These are phyloP conservation scores for Paratrimastix pyriformis DNA, from an alignment of 78 protist genomes.

Conservation along the genomic window DNA sequence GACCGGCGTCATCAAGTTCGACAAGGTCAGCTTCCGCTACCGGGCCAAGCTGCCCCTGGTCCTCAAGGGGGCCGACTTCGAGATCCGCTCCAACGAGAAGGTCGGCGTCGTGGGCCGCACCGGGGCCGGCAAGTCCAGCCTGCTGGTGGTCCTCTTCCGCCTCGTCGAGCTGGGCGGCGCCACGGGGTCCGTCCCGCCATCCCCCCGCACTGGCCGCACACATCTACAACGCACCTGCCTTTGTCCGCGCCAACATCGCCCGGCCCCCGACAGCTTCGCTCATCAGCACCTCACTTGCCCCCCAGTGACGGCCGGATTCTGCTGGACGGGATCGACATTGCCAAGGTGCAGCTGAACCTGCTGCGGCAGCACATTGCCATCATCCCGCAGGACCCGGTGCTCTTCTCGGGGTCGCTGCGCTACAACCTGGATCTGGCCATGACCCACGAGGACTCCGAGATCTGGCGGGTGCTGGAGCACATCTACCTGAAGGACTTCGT, in stretches of 20 bases:
- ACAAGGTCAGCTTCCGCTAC: conserved; percentile 34
- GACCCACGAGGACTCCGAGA: not conserved
- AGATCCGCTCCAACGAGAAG: conserved; percentile 49
- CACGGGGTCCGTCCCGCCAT: not conserved
- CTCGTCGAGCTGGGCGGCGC: conserved; percentile 38
- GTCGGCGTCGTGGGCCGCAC: conserved; percentile 88
- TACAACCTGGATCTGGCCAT: conserved; percentile 38
- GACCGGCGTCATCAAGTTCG: conserved; percentile 5
- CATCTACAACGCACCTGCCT: too few species aligned
- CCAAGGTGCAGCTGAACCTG: conserved; percentile 4
- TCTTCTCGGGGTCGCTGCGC: conserved; percentile 53
- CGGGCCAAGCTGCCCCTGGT: conserved; percentile 37
- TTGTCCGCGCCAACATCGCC: too few species aligned
- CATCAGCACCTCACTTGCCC: not conserved
- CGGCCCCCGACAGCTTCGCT: too few species aligned
- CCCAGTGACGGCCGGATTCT: conserved; percentile 35
- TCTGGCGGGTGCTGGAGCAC: conserved; percentile 45
- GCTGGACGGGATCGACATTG: conserved; percentile 43
- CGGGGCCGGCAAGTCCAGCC: conserved; percentile 74
- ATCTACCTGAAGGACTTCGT: conserved; percentile 8
- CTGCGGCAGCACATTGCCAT: conserved; percentile 43
- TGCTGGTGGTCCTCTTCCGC: conserved; percentile 66
- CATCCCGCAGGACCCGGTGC: conserved; percentile 67
- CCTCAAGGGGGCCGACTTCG: conserved; percentile 31
- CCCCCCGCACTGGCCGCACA: not conserved